Base-by-base conservation (phyloP, 331 rosid species). In the Pyrus hybrid region DNA sequence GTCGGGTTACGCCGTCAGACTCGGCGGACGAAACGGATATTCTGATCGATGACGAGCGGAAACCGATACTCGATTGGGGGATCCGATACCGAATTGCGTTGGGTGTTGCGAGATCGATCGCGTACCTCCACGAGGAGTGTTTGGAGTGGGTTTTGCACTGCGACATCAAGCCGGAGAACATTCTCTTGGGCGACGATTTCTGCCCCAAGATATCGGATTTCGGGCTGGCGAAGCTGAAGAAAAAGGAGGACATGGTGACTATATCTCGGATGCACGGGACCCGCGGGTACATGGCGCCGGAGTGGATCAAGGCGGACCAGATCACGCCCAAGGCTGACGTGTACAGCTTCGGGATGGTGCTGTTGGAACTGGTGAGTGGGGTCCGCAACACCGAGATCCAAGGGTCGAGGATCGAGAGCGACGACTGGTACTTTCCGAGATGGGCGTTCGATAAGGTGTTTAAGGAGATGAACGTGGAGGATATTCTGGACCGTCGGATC, bases 201-300 rank as follows among this genome's bases (percentile, higher is more conserved):
- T 94, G 99, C 63, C 97, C 99, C 0, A 94, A 94, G 73, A 77
- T 94, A 18, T 90, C 99, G 3, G 99, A 94, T 64, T 94, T 94
- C 4, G 98, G 98, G 26, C 16, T 94, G 37, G 96, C 97, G 0
- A 94, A 94, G 62, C 45, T 91, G 29, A 73, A 89, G 74, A 88
- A 94, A 63, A 94, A 94, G 20, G 93, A 94, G 47, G 99, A 86
- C 35, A 90, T 91, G 83, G 91, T 93, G 25, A 93, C 87, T 43
- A 80, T 91, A 80, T 93, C 98, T 0, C 80, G 87, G 67, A 86
- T 93, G 60, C 82, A 97, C 4, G 98, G 98, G 2, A 93, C 98
- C 6, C 96, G 96, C 0, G 99, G 97, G 23, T 94, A 94, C 73
- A 91, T 94, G 96, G 99, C 99, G 22, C 99, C 99, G 0, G 97